A percentile compares a stretch with the other conserved stretches of the same genome.
Conservation (phyloP, 345 rosid genomes). For the Linum lewisii region DNA sequence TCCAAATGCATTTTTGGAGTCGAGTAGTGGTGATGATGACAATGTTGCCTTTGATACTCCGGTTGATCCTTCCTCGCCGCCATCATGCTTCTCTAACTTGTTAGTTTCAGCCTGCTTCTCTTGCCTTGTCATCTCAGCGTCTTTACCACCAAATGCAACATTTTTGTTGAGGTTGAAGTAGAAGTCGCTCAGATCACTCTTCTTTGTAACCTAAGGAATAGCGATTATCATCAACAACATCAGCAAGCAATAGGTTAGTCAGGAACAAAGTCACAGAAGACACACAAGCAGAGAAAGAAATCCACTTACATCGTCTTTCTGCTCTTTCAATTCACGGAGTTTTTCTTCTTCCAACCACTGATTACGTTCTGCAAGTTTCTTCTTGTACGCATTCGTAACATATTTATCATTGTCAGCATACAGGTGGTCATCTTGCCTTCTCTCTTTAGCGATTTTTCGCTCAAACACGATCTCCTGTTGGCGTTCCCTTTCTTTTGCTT, state of each 20-base stretch:
- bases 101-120: slow-evolving; percentile 31
- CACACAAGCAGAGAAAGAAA: not conserved
- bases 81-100: slow-evolving; percentile 31
- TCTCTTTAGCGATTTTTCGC: slow-evolving; percentile 77
- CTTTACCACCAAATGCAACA: slow-evolving; percentile 68
- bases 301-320: slow-evolving; percentile 76
- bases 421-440: slow-evolving; percentile 73
- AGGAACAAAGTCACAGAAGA: too few species aligned
- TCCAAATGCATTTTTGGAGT: slow-evolving; percentile 15
- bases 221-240: not conserved
- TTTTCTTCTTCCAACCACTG: slow-evolving; percentile 73
- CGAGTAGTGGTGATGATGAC: slow-evolving; percentile 5
- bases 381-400: slow-evolving; percentile 66
- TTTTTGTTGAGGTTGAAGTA: slow-evolving; percentile 75
- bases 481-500: slow-evolving; percentile 57
- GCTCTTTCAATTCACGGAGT: slow-evolving; percentile 61
- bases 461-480: slow-evolving; percentile 76
- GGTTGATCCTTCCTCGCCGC: slow-evolving; percentile 16
- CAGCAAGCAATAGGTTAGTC: not conserved
- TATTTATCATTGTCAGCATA: slow-evolving; percentile 80
- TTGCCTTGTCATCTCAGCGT: slow-evolving; percentile 28
- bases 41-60: slow-evolving; percentile 11
- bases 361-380: slow-evolving; percentile 76
- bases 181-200: slow-evolving; percentile 73
- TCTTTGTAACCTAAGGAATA: slow-evolving; percentile 67